phyloP scores from a whole-genome alignment of 106 monocot species.

The Dendrobium huoshanense region DNA sequence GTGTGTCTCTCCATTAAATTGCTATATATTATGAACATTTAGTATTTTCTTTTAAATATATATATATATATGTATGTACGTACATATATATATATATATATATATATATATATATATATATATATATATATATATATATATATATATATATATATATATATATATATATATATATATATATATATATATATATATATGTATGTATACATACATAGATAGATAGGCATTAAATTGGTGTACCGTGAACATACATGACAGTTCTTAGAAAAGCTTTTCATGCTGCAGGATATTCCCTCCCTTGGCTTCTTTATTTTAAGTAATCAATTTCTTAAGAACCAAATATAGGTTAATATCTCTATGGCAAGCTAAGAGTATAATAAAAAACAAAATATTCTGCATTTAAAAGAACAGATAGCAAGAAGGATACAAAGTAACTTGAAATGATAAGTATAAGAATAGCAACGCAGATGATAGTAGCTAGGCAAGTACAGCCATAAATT shows the following conservation, averaged over 20 bases:
- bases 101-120: too few relatives aligned
- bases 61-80: too few relatives aligned
- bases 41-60: neutral
- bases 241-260: neutral
- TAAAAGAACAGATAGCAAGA: neutral
- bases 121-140: too few relatives aligned
- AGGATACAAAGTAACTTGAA: neutral
- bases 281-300: neutral
- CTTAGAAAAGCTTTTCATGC: neutral
- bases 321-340: neutral
- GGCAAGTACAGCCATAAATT: neutral
- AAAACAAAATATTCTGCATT: neutral
- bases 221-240: neutral
- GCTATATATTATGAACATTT: neutral
- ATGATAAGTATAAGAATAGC: neutral
- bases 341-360: neutral
- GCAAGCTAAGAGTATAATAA: neutral
- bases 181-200: too few relatives aligned
- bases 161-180: too few relatives aligned
- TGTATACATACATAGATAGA: too few relatives aligned
- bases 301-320: neutral
- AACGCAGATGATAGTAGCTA: neutral
- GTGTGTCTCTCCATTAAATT: neutral
- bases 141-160: too few relatives aligned
- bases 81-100: too few relatives aligned